A percentile compares a stretch with the other conserved stretches of the same genome.
These are phyloP conservation scores for Fusarium sp. DNA, from an alignment of 2,329 filamentous ascomycete genomes.

Conservation along the genomic window DNA sequence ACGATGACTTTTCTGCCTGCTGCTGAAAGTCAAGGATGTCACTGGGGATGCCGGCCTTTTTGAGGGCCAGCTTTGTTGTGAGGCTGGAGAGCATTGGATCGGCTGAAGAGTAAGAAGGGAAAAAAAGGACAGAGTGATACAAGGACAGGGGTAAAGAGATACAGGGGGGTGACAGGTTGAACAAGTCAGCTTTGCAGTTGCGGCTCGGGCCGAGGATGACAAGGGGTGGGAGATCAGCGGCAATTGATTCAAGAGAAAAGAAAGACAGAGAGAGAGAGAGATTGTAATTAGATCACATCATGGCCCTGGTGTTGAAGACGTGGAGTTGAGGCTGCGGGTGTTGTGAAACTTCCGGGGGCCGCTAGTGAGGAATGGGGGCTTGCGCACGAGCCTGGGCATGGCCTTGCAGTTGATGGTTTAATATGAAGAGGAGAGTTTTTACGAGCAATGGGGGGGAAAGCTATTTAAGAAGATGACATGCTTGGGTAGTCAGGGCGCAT, in stretches of 20 bases:
- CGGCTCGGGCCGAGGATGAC: slow-evolving; percentile 8
- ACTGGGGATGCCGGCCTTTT: slow-evolving; percentile 66
- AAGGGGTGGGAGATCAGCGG: neutral
- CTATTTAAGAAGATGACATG: neutral
- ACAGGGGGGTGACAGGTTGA: neutral
- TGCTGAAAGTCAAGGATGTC: slow-evolving; percentile 58
- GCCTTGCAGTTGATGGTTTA: neutral
- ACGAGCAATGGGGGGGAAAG: neutral
- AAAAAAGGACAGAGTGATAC: slow-evolving; percentile 6
- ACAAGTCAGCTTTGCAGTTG: slow-evolving; percentile 3
- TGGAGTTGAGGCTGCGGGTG: slow-evolving; percentile 21
- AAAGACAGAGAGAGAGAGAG: neutral
- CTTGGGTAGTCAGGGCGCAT: neutral
- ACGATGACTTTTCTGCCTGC: slow-evolving; percentile 48
- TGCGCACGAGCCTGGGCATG: neutral
- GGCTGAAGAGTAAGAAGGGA: slow-evolving; percentile 23
- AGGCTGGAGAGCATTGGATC: slow-evolving; percentile 65
- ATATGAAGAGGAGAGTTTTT: neutral
- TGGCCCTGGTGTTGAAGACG: slow-evolving; percentile 18
- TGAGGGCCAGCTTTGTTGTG: slow-evolving; percentile 69
- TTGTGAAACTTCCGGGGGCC: slow-evolving; percentile 33
- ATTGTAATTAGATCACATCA: neutral
- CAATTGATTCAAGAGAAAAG: neutral
- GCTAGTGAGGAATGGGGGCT: slow-evolving; percentile 33
- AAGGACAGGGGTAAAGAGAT: neutral